Evolutionary conservation across 108 stramenopile genomes (phyloP).

Genomic region (Discostella stelligeroides): DNA sequence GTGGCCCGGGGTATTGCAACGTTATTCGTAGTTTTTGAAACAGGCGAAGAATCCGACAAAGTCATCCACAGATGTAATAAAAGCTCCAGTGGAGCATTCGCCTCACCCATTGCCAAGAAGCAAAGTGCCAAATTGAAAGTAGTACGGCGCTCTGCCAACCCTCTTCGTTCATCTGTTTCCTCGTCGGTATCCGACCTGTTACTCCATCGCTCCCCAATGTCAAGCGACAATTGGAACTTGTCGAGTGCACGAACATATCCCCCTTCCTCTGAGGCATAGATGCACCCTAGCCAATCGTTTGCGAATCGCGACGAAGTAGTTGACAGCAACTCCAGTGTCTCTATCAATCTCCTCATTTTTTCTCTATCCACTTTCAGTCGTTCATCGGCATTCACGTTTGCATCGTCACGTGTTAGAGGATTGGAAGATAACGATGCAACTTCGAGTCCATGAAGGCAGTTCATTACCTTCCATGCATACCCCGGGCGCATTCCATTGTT

Average conservation of each 20-base stretch:
- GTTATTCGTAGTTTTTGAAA: neutral
- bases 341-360: neutral
- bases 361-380: neutral
- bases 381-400: neutral
- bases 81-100: slow-evolving; percentile 37
- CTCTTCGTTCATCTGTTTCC: neutral
- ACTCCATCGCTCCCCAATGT: slow-evolving; percentile 2
- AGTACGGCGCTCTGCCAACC: slow-evolving; percentile 26
- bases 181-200: slow-evolving; percentile 35
- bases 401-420: neutral
- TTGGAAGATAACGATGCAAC: neutral
- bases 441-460: slow-evolving; percentile 38
- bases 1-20: slow-evolving; percentile 9
- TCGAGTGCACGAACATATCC: slow-evolving; percentile 32
- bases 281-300: slow-evolving; percentile 38
- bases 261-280: slow-evolving; percentile 27
- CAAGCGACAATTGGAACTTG: slow-evolving; percentile 38
- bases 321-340: slow-evolving; percentile 28
- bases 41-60: neutral
- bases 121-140: slow-evolving; percentile 45
- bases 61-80: slow-evolving; percentile 37
- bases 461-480: slow-evolving; percentile 44
- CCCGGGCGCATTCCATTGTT: slow-evolving; percentile 10
- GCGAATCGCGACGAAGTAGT: slow-evolving; percentile 36
- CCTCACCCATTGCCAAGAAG: slow-evolving; percentile 45